A percentile compares a stretch with the other conserved stretches of the same genome.
Conservation (phyloP, 2,329 filamentous ascomycete species). For the Paracoccidioides lutzii region DNA sequence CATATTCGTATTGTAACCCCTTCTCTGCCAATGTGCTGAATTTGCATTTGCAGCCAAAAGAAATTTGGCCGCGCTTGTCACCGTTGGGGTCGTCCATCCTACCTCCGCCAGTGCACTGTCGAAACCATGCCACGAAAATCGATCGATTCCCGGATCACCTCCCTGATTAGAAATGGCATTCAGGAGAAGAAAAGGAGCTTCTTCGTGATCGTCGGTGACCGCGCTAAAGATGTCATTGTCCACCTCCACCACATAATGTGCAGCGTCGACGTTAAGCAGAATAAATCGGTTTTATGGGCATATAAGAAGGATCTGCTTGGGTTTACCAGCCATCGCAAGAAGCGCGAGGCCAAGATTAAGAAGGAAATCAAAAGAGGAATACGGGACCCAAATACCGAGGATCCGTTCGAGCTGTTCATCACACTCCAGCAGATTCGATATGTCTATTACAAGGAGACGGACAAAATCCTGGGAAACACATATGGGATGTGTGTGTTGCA, state of each 20-base stretch:
- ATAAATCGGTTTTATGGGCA: constrained; percentile 94
- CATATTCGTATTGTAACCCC: neutral
- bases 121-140: constrained; percentile 33
- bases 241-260: constrained; percentile 90
- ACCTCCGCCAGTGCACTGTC: neutral
- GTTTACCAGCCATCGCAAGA: constrained; percentile 93
- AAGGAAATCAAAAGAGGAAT: constrained; percentile 94
- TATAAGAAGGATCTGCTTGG: constrained; percentile 97
- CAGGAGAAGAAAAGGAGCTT: constrained; percentile 96
- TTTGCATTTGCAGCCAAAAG: neutral
- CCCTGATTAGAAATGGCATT: constrained; percentile 80
- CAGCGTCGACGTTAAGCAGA: constrained; percentile 77
- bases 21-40: neutral
- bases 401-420: constrained; percentile 95
- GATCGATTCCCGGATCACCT: constrained; percentile 79
- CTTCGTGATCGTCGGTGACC: constrained; percentile 91
- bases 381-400: constrained; percentile 80
- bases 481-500: constrained; percentile 98
- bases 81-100: no score
- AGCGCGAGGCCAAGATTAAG: constrained; percentile 96
- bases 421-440: constrained; percentile 95
- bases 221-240: constrained; percentile 91
- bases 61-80: neutral
- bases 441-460: constrained; percentile 98
- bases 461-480: constrained; percentile 95